Evolutionary conservation across 2,329 filamentous ascomycete genomes (phyloP).

Genomic region (Paecilomyces sp.): DNA sequence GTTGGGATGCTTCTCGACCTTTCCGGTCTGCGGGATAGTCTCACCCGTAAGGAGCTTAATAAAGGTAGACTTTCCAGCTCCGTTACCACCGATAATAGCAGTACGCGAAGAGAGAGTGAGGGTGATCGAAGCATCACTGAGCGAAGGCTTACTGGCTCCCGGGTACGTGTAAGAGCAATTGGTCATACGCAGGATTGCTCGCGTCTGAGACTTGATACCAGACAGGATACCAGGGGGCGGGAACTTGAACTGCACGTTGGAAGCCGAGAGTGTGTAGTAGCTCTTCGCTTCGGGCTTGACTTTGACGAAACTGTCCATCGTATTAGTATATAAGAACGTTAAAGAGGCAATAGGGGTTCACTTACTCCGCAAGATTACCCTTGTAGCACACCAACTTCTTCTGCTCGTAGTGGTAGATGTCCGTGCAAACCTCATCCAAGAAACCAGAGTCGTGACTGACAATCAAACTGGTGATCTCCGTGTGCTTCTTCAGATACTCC

Average conservation of each 20-base stretch:
- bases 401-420: constrained; percentile 97
- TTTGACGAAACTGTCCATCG: constrained; percentile 59
- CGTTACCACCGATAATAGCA: constrained; percentile 94
- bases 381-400: constrained; percentile 71
- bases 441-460: constrained; percentile 98
- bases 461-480: constrained; percentile 93
- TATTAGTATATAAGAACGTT: constrained; percentile 6
- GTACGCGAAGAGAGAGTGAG: constrained; percentile 85
- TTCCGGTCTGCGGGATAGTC: constrained; percentile 71
- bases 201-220: constrained; percentile 90
- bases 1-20: constrained; percentile 97
- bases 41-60: constrained; percentile 97
- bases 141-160: constrained; percentile 77
- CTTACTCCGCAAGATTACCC: constrained; percentile 42
- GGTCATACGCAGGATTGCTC: constrained; percentile 90
- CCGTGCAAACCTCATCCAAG: constrained; percentile 93
- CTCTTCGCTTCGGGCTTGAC: constrained; percentile 90
- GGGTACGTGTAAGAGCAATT: constrained; percentile 92
- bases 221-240: constrained; percentile 88
- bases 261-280: constrained; percentile 91
- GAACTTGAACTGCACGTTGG: constrained; percentile 94
- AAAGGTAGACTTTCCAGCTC: constrained; percentile 94
- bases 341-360: neutral
- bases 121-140: constrained; percentile 78
- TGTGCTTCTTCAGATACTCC: constrained; percentile 90